Conservation (phyloP, 768 basidiomycete genomes). For the Chalciporus chontae region DNA sequence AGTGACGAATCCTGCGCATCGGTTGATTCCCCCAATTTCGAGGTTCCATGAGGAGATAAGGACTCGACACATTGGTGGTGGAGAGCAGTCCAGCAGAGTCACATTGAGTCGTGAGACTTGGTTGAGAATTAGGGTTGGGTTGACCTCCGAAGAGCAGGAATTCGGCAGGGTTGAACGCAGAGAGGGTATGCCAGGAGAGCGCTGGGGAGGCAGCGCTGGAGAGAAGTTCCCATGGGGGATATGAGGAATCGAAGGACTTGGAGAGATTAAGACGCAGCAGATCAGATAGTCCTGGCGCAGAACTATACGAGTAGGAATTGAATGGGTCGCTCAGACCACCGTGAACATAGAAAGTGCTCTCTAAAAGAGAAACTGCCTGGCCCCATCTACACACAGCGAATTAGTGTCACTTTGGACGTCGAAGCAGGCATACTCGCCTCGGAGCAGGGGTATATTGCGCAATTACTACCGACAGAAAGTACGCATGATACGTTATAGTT, state of each 20-base stretch:
- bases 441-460: slow-evolving; percentile 25
- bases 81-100: slow-evolving; percentile 67
- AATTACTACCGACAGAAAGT: slow-evolving; percentile 11
- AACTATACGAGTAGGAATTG: slow-evolving; percentile 67
- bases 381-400: slow-evolving; percentile 65
- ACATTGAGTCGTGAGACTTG: slow-evolving; percentile 44
- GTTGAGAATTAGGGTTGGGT: slow-evolving; percentile 55
- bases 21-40: slow-evolving; percentile 64
- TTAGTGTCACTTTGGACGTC: slow-evolving; percentile 5
- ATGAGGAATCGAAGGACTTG: slow-evolving; percentile 50
- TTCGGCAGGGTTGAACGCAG: slow-evolving; percentile 52
- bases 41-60: slow-evolving; percentile 47
- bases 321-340: slow-evolving; percentile 78
- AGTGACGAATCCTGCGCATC: slow-evolving; percentile 72
- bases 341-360: slow-evolving; percentile 63
- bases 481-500: slow-evolving; percentile 9
- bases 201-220: slow-evolving; percentile 50
- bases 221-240: slow-evolving; percentile 68
- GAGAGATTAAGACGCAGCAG: slow-evolving; percentile 66
- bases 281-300: slow-evolving; percentile 71
- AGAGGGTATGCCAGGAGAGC: slow-evolving; percentile 78
- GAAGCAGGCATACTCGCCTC: slow-evolving; percentile 15
- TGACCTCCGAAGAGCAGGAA: slow-evolving; percentile 75
- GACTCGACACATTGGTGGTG: slow-evolving; percentile 34
- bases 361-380: slow-evolving; percentile 60